phyloP scores from a whole-genome alignment of 345 rosid genomes.

The Excoecaria agallocha region DNA sequence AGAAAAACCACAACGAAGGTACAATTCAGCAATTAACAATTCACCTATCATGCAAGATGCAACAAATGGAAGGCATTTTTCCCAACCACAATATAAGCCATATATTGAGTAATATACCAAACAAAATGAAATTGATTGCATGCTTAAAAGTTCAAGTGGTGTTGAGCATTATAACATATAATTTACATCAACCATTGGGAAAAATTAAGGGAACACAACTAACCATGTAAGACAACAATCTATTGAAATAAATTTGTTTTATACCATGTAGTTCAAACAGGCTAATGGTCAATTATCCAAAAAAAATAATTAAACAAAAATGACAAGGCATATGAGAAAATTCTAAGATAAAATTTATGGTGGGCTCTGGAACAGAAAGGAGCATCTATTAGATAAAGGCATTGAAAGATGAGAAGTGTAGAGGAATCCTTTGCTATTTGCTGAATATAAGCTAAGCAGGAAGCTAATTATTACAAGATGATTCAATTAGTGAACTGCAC shows the following conservation, averaged over 20 bases:
- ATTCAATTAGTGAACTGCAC: too few relatives aligned
- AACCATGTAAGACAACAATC: not conserved
- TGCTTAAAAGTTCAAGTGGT: not conserved
- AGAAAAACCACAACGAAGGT: not conserved
- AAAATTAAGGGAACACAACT: not conserved
- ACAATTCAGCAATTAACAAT: not conserved
- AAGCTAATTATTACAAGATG: too few relatives aligned
- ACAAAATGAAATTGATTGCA: not conserved
- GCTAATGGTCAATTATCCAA: not conserved
- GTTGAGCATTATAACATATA: not conserved
- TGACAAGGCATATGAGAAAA: too few relatives aligned
- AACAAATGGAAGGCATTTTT: not conserved
- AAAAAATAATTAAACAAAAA: too few relatives aligned
- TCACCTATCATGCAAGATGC: not conserved
- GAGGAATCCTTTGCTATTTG: too few relatives aligned
- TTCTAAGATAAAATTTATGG: too few relatives aligned
- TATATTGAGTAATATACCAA: not conserved
- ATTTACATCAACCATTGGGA: not conserved
- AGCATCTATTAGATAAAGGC: too few relatives aligned
- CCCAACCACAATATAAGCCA: not conserved
- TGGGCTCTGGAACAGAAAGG: too few relatives aligned
- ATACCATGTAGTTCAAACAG: not conserved
- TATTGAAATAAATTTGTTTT: not conserved
- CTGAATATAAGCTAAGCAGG: too few relatives aligned
- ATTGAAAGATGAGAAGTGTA: too few relatives aligned